Conservation (phyloP, 345 rosid genomes). For the Xanthoceras sorbifolium region DNA sequence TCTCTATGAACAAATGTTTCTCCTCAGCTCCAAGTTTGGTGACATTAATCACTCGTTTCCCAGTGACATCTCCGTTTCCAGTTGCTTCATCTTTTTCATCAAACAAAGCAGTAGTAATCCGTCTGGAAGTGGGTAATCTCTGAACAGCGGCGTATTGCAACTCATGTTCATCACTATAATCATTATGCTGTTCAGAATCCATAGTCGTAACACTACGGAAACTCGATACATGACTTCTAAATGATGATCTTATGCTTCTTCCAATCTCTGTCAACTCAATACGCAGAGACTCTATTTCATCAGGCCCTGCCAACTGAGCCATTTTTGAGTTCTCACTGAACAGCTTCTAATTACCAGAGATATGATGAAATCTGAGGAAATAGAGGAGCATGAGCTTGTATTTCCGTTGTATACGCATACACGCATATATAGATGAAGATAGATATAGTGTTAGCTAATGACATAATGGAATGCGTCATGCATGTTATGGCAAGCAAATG, state of each 20-base stretch:
- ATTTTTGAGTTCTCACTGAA: conserved; percentile 3
- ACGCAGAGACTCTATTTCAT: conserved; percentile 39
- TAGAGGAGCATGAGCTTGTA: background rate
- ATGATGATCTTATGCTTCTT: conserved; percentile 45
- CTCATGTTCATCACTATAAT: conserved; percentile 16
- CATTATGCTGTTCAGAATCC: background rate
- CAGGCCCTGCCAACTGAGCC: conserved; percentile 37
- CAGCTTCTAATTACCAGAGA: background rate
- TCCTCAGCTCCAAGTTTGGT: conserved; percentile 26
- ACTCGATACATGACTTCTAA: conserved; percentile 32
- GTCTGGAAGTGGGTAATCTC: conserved; percentile 24
- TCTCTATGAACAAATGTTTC: conserved; percentile 30
- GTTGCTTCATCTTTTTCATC: conserved; percentile 3
- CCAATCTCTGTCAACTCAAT: conserved; percentile 46
- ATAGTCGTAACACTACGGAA: conserved; percentile 9
- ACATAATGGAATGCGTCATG: background rate
- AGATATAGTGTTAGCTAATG: background rate
- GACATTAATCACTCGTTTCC: conserved; percentile 23
- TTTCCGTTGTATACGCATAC: background rate
- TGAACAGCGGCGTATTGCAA: conserved; percentile 28
- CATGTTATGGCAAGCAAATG: background rate
- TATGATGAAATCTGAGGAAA: background rate
- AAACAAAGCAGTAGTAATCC: conserved; percentile 15
- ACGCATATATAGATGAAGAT: background rate
- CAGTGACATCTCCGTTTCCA: conserved; percentile 3